Base-by-base conservation (phyloP, 75 land plant species). In the Cupressus sempervirens region DNA sequence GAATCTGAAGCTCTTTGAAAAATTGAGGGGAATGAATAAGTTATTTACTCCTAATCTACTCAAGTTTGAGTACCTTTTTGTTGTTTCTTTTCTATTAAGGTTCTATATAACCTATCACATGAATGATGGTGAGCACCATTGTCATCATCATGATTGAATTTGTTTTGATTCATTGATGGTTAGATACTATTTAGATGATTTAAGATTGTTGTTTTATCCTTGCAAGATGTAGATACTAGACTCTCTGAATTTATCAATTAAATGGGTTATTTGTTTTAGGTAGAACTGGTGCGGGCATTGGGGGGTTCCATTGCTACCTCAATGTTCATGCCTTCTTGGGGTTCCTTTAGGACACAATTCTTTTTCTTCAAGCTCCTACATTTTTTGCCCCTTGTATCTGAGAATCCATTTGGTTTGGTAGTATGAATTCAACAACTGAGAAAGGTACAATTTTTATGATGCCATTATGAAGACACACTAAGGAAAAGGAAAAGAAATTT, bases 401-500 rank as follows among this genome's bases (percentile, higher is more conserved):
- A 72, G 99, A 98, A 82, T 98, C 99, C 15, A 98, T 98, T 52
- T 98, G 99, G 99, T 98, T 98, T 89, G 97, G 98, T 30, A 98
- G 99, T 88, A 98, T 98, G 43, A 98, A 98, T 52, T 91, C 99
- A 14, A 88, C 93, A n/a, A 93, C 99, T 9, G 99, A 98, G 91
- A 91, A 92, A 92, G 99, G 96, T 93, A 88, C 26, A n/a, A n/a
- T n/a, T n/a, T n/a, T n/a, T n/a, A n/a, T n/a, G n/a, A n/a, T n/a
- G n/a, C n/a, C n/a, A n/a, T n/a, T n/a, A n/a, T n/a, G n/a, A n/a
- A n/a, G n/a, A n/a, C n/a, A n/a, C n/a, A n/a, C n/a, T n/a, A n/a
- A n/a, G n/a, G n/a, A n/a, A n/a, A n/a, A n/a, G n/a, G n/a, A n/a
- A n/a, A n/a, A n/a, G n/a, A n/a, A n/a, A n/a, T n/a, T n/a, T n/a